Evolutionary conservation across 2,329 filamentous ascomycete species (phyloP), one percentile per base, ranked within the genome.

Genomic region (Biscogniauxia sp.): DNA sequence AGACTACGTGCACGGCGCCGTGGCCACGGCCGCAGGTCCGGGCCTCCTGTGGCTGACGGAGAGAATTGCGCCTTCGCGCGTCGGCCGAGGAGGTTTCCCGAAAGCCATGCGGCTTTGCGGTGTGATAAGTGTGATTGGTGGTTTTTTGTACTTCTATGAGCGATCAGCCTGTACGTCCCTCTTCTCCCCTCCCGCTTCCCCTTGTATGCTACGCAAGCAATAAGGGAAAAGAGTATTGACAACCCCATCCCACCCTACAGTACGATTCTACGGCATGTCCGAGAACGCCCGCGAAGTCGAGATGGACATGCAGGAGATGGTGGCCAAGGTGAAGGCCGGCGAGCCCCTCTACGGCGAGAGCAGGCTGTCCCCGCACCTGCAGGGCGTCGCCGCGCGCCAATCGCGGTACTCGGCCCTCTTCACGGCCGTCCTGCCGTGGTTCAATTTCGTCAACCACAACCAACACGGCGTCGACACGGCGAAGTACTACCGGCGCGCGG

Each of bases 301-400:
- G 66, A 89, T 96, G 89, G 95, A 99, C 75, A 98, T 98, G 93
- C 86, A 87, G 66, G 95, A 99, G 79, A 99, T 99, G 95, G 93
- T 97, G 45, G 86, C 88, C 76, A 96, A 94, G 79, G 93, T 98
- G 75, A 99, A 98, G 85, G 86, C 84, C 61, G 94, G 94, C 66
- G 85, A 96, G 81, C 84, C 95, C 41, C 82, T 98, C 54, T 99
- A 99, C 78, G 95, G 95, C 72, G 86, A 84, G 70, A 92, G 88
- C 71, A 80, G 80, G 57, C 79, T 97, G 70, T 90, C 89, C 60
- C 88, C 93, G 65, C 92, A 97, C 78, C 90, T 97, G 82, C 95
- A 99, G 79, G 95, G 94, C 62, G 90, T 97, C 49, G 93, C 95
- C 56, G 88, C 92, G 61, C 84, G 95, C 70, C 96, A 99, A 81